Evolutionary conservation across 345 rosid species (phyloP), one percentile per base, ranked within the genome.

Genomic region (Eucalyptus decipiens): DNA sequence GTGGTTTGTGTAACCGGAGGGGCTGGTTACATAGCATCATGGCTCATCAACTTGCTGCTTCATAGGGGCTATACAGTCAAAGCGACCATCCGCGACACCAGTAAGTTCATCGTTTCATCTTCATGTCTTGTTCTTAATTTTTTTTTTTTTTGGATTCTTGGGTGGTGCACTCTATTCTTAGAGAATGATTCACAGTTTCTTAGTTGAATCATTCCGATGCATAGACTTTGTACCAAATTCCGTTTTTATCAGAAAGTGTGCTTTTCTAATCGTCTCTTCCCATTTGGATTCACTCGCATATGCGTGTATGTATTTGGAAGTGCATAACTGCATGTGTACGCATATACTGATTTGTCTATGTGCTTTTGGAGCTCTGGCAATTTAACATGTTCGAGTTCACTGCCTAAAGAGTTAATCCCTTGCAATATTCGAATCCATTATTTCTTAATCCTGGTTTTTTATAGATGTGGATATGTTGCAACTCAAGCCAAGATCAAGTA

Each of bases 11-110:
- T 93, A 24, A 93, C 92, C 7, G 95, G 95, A 86, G 94, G 91
- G 51, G 89, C 93, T 49, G 94, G 95, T 23, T 91, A 90, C 89
- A 87, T 94, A 16, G 95, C 93, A 51, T 94, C 94, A 24, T 93
- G 95, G 93, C 92, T 93, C 52, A 90, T 93, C 56, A 92, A 88
- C 86, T 89, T 89, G 21, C 91, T 94, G 85, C 94, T 93, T 51
- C 89, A 91, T n/a, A 91, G 91, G 40, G 92, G 95, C 40, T 94
- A 92, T 87, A 72, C 93, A 26, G 94, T 93, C 86, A 89, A 91
- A 86, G 93, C 95, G 76, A 92, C 94, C 42, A 90, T 93, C 30
- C 88, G 89, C 54, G 54, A 90, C 87, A 90, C 91, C 89, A 72
- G 95, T 92, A 67, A n/a, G 83, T 90, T 9, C 45, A 48, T 86